A percentile compares a stretch with the other conserved stretches of the same genome.
Evolutionary conservation across 495 filamentous ascomycete species (phyloP).

Genomic region (Penicillium cosmopolitanum): DNA sequence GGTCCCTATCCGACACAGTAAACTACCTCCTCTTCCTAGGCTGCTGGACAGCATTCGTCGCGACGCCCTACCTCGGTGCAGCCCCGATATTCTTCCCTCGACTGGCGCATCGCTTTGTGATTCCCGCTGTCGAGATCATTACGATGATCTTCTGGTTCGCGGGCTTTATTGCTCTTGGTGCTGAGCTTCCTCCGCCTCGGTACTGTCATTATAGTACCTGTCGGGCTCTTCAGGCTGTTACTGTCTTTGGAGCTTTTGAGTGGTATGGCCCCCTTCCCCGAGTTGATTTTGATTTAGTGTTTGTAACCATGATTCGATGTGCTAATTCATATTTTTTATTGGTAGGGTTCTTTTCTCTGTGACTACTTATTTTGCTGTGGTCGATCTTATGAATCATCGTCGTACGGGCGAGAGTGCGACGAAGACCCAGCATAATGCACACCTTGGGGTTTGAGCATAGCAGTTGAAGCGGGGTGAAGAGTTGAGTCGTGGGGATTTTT

Average conservation of each 20-base stretch:
- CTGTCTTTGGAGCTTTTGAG: slow-evolving; percentile 59
- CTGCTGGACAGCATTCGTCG: slow-evolving; percentile 70
- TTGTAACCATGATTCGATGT: no score
- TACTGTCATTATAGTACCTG: slow-evolving; percentile 54
- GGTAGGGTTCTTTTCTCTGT: slow-evolving; percentile 55
- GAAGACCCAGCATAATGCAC: slow-evolving; percentile 26
- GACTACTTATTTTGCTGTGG: slow-evolving; percentile 37
- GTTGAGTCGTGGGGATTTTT: no score
- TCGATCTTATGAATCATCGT: slow-evolving; percentile 27
- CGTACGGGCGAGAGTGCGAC: slow-evolving; percentile 25
- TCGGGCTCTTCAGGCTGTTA: slow-evolving; percentile 51
- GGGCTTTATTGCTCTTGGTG: slow-evolving; percentile 75
- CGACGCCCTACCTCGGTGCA: slow-evolving; percentile 66
- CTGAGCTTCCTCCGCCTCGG: slow-evolving; percentile 51
- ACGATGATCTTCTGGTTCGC: slow-evolving; percentile 92
- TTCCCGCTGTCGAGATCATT: slow-evolving; percentile 67
- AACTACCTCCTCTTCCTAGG: slow-evolving; percentile 76
- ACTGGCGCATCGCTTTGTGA: slow-evolving; percentile 60
- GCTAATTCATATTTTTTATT: neutral
- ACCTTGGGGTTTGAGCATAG: slow-evolving; percentile 24
- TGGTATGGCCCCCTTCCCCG: slow-evolving; percentile 42
- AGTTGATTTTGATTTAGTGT: no score
- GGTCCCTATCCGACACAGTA: slow-evolving; percentile 46
- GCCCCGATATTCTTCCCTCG: slow-evolving; percentile 62
- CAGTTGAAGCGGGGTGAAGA: neutral